These are phyloP conservation scores for Ophiostoma novo-ulmi DNA, from an alignment of 2,329 filamentous ascomycete genomes.

Conservation along the genomic window DNA sequence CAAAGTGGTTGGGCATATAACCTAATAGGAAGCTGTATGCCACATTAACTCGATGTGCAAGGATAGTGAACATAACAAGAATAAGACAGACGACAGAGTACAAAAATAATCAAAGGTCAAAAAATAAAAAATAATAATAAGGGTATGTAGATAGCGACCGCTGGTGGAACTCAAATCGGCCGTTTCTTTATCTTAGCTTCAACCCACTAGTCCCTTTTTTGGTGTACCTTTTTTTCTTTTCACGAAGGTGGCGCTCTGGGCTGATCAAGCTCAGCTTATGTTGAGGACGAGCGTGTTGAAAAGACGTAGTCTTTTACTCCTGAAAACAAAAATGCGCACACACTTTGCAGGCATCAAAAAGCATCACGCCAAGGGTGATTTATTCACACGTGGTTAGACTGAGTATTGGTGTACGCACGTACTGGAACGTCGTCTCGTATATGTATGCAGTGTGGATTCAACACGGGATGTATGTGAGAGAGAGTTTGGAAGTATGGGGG, in stretches of 20 bases:
- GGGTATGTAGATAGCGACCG: conserved; percentile 4
- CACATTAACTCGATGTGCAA: background rate
- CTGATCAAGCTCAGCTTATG: background rate
- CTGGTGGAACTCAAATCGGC: background rate
- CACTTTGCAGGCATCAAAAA: background rate
- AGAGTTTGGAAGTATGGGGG: background rate
- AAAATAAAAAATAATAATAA: conserved; percentile 3
- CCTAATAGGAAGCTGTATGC: background rate
- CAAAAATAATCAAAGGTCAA: background rate
- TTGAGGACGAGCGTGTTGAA: background rate
- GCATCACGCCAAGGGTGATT: background rate
- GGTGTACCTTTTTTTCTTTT: background rate
- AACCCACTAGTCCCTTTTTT: conserved; percentile 1
- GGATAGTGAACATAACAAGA: background rate
- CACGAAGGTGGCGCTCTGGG: background rate
- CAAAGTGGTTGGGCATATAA: background rate
- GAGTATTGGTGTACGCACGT: background rate
- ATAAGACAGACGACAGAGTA: background rate
- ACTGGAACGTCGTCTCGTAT: background rate
- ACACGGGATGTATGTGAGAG: background rate
- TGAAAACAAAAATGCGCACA: no score
- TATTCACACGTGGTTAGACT: background rate
- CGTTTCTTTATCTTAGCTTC: background rate
- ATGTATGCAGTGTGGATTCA: background rate
- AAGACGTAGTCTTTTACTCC: background rate